Percentiles rank a stretch among this genome's conserved stretches.
Evolutionary conservation across 257 asterid species (phyloP).

Genomic region (Lavandula angustifolia): DNA sequence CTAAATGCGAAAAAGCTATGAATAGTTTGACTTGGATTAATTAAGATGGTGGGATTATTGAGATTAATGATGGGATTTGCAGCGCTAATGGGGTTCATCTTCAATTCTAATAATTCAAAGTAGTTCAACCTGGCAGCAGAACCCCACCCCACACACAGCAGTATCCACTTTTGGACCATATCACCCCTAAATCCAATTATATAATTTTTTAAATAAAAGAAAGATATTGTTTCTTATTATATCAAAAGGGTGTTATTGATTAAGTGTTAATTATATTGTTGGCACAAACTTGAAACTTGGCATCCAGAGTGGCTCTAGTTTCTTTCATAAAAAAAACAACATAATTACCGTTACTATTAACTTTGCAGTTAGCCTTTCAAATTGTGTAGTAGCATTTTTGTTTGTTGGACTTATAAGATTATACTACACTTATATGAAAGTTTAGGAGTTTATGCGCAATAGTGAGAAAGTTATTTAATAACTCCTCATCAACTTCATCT

Average conservation of each 20-base stretch:
- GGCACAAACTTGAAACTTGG: conserved; percentile 7
- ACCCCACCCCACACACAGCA: background rate
- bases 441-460: too few species aligned
- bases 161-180: conserved; percentile 5
- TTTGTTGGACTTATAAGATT: too few species aligned
- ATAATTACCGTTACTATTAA: conserved; percentile 11
- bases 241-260: background rate
- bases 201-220: background rate
- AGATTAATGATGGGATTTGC: conserved; percentile 40
- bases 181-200: conserved; percentile 5
- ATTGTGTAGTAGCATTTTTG: background rate
- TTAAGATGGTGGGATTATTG: conserved; percentile 23
- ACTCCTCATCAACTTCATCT: too few species aligned
- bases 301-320: conserved; percentile 7
- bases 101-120: conserved; percentile 29
- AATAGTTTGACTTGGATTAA: conserved; percentile 31
- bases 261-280: conserved; percentile 13
- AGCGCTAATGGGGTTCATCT: conserved; percentile 39
- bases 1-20: background rate
- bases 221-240: background rate
- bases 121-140: conserved; percentile 24
- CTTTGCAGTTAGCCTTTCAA: background rate
- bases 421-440: too few species aligned
- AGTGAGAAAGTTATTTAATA: too few species aligned
- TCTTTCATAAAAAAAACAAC: conserved; percentile 11